These are phyloP conservation scores for Ilex paraguariensis DNA, from an alignment of 305 asterid species.

Conservation along the genomic window DNA sequence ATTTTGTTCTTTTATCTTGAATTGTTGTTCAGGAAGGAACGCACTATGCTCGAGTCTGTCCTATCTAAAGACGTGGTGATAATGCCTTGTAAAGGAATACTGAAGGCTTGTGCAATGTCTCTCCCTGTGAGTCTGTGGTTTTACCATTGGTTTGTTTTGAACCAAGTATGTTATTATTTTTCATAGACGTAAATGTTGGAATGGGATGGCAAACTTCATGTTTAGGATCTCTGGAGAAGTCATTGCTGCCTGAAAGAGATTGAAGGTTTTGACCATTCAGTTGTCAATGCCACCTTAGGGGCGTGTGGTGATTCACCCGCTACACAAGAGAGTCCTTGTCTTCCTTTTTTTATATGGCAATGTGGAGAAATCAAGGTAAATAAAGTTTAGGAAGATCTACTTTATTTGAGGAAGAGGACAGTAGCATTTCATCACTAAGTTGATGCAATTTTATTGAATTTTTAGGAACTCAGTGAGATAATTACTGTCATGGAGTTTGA, in stretches of 20 bases:
- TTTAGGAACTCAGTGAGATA: constrained; percentile 64
- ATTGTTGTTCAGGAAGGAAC: too few relatives aligned
- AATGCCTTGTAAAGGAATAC: constrained; percentile 79
- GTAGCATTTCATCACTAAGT: neutral
- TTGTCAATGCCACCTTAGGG: constrained; percentile 66
- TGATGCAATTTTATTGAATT: too few relatives aligned
- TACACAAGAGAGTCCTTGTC: constrained; percentile 58
- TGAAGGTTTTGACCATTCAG: constrained; percentile 84
- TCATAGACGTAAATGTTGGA: constrained; percentile 6
- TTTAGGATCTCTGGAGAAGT: constrained; percentile 88
- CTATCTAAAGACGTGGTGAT: constrained; percentile 54
- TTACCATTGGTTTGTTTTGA: neutral
- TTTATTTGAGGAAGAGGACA: neutral
- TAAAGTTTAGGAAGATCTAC: too few relatives aligned
- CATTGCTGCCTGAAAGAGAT: constrained; percentile 66
- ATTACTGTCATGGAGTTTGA: constrained; percentile 74
- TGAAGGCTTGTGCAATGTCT: constrained; percentile 78
- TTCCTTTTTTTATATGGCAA: constrained; percentile 74
- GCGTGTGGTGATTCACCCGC: constrained; percentile 77
- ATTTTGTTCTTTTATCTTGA: too few relatives aligned
- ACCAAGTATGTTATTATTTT: constrained; percentile 9
- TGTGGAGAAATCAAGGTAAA: constrained; percentile 76
- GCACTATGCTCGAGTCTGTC: constrained; percentile 54
- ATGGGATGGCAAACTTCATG: constrained; percentile 14
- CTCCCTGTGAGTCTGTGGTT: constrained; percentile 63